Percentiles rank a stretch among this genome's conserved stretches.
These are phyloP conservation scores for Ophiostoma fasciatum DNA, from an alignment of 2,329 filamentous ascomycete species.

Conservation along the genomic window DNA sequence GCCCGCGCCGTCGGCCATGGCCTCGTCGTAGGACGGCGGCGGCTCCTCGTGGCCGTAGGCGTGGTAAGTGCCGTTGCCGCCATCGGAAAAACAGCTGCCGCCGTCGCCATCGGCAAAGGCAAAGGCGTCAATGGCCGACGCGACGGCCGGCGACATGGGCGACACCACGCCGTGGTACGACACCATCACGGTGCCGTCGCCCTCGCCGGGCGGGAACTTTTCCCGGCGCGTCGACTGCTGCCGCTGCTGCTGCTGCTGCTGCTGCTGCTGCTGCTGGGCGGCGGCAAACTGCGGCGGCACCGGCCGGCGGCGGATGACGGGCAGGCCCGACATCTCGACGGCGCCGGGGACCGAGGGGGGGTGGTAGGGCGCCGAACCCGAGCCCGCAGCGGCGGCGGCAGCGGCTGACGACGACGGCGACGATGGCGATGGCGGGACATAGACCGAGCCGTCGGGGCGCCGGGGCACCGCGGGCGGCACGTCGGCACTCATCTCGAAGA, in stretches of 20 bases:
- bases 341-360: conserved; percentile 1
- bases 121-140: conserved; percentile 7
- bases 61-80: too few relatives aligned
- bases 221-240: background rate
- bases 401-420: background rate
- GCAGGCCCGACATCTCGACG: background rate
- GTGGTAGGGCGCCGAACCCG: too few relatives aligned
- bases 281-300: conserved; percentile 1
- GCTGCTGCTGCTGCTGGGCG: conserved; percentile 1
- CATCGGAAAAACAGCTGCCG: too few relatives aligned
- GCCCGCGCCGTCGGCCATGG: conserved; percentile 48
- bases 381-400: background rate
- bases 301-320: conserved; percentile 8
- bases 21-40: conserved; percentile 92
- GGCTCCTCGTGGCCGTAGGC: conserved; percentile 46
- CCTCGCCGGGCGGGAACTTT: conserved; percentile 2
- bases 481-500: conserved; percentile 3
- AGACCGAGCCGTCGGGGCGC: conserved; percentile 1
- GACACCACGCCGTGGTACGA: conserved; percentile 6
- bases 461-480: background rate
- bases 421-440: background rate
- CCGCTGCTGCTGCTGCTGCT: conserved; percentile 3
- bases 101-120: conserved; percentile 4
- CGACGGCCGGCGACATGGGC: conserved; percentile 5
- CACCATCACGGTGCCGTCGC: conserved; percentile 1